These are phyloP conservation scores for Leishmania braziliensis DNA, from an alignment of 208 protist species.

Conservation along the genomic window DNA sequence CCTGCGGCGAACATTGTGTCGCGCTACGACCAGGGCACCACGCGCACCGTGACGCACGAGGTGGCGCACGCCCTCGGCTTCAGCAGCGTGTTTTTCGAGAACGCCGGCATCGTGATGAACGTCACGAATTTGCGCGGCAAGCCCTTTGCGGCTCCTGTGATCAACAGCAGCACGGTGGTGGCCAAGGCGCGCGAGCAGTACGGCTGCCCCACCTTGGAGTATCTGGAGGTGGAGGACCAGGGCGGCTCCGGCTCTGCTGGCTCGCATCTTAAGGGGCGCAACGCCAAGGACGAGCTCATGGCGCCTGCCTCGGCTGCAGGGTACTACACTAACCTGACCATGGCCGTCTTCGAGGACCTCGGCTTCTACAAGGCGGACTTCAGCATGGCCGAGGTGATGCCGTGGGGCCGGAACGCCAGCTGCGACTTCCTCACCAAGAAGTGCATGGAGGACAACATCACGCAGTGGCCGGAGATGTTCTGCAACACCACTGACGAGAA, in stretches of 20 bases:
- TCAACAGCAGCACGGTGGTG: background rate
- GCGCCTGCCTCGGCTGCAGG: conserved; percentile 18
- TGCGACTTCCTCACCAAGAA: conserved; percentile 54
- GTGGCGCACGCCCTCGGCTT: conserved; percentile 89
- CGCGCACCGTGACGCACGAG: conserved; percentile 67
- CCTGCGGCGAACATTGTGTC: conserved; percentile 31
- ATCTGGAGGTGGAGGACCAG: conserved; percentile 81
- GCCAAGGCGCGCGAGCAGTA: conserved; percentile 29
- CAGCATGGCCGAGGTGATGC: conserved; percentile 59
- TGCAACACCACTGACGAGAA: conserved; percentile 44
- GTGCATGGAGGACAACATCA: conserved; percentile 42
- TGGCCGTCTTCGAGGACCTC: conserved; percentile 79
- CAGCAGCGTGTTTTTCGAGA: conserved; percentile 20
- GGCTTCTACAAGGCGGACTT: conserved; percentile 79
- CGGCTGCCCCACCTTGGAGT: conserved; percentile 48
- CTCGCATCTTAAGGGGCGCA: conserved; percentile 88
- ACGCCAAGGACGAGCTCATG: conserved; percentile 88
- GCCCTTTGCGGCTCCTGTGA: conserved; percentile 9
- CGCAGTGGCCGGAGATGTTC: conserved; percentile 59
- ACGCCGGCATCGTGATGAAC: background rate
- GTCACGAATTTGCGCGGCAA: background rate
- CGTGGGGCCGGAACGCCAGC: conserved; percentile 66
- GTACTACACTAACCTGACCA: conserved; percentile 78
- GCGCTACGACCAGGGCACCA: conserved; percentile 1
- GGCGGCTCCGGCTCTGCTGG: background rate